Percentiles rank a stretch among this genome's conserved stretches.
These are phyloP conservation scores for Chrysoporthe puriensis DNA, from an alignment of 2,329 filamentous ascomycete species.

Conservation along the genomic window DNA sequence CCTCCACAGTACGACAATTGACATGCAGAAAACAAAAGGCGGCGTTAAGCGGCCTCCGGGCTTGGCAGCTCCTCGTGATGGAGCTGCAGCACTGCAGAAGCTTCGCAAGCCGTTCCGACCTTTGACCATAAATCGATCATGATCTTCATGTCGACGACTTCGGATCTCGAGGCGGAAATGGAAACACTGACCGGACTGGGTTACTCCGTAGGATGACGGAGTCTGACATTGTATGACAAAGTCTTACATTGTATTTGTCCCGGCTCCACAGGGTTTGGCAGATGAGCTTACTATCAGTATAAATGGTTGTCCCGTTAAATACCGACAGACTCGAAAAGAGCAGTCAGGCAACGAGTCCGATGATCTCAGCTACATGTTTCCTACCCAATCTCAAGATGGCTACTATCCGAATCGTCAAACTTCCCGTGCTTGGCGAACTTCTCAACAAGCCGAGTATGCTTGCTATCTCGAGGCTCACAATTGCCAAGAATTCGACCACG, in stretches of 20 bases:
- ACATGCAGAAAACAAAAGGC: slow-evolving; percentile 39
- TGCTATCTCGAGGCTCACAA: slow-evolving; percentile 5
- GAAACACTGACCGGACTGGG: neutral
- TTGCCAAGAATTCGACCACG: neutral
- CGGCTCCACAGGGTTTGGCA: neutral
- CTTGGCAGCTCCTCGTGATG: slow-evolving; percentile 41
- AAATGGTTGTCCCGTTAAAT: neutral
- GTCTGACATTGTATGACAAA: no score
- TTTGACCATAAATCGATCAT: slow-evolving; percentile 53
- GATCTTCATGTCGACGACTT: slow-evolving; percentile 5
- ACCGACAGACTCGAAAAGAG: neutral
- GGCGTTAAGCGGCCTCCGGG: slow-evolving; percentile 50
- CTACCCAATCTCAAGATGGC: neutral
- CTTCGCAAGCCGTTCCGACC: slow-evolving; percentile 61
- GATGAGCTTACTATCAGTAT: neutral
- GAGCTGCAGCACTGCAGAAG: slow-evolving; percentile 53
- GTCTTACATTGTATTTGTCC: neutral
- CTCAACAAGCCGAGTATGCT: neutral
- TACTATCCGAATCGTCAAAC: neutral
- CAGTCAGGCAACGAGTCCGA: neutral
- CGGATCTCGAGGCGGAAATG: neutral
- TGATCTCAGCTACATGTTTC: neutral
- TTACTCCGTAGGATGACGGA: neutral
- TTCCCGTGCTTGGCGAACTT: neutral
- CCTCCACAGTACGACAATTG: slow-evolving; percentile 57